Evolutionary conservation across 192 early-diverging fungal genomes (phyloP).

Genomic region (Glomus cerebriforme): DNA sequence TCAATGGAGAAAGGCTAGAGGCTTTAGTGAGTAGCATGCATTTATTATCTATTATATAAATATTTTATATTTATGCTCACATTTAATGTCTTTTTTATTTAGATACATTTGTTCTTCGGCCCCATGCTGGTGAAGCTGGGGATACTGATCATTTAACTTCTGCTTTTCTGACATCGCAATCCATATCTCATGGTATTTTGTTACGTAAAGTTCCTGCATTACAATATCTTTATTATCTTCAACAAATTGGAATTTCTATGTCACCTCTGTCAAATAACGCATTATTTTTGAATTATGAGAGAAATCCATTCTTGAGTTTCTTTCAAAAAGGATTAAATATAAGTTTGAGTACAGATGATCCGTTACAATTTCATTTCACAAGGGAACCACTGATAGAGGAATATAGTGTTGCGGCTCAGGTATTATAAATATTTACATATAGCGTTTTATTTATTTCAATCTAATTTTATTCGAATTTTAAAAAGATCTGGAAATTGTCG

Average conservation of each 20-base stretch:
- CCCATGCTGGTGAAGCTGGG: constrained; percentile 94
- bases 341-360: constrained; percentile 92
- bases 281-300: constrained; percentile 88
- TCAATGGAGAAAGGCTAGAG: constrained; percentile 67
- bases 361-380: constrained; percentile 95
- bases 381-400: constrained; percentile 97
- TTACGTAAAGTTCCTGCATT: constrained; percentile 92
- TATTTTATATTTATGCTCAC: background rate
- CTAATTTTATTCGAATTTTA: background rate
- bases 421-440: constrained; percentile 25
- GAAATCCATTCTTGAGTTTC: constrained; percentile 88
- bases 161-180: constrained; percentile 83
- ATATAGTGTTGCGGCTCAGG: constrained; percentile 91
- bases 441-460: background rate
- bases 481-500: constrained; percentile 90
- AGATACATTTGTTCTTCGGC: constrained; percentile 92
- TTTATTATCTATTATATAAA: background rate
- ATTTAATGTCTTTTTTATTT: constrained; percentile 3
- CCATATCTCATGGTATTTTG: constrained; percentile 91
- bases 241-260: constrained; percentile 97
- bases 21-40: constrained; percentile 74
- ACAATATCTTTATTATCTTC: constrained; percentile 93
- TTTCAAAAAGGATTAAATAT: constrained; percentile 95
- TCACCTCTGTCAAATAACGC: constrained; percentile 97
- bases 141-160: constrained; percentile 92